phyloP scores from a whole-genome alignment of 2,329 filamentous ascomycete species.

The Fusarium brevicatenulatum region DNA sequence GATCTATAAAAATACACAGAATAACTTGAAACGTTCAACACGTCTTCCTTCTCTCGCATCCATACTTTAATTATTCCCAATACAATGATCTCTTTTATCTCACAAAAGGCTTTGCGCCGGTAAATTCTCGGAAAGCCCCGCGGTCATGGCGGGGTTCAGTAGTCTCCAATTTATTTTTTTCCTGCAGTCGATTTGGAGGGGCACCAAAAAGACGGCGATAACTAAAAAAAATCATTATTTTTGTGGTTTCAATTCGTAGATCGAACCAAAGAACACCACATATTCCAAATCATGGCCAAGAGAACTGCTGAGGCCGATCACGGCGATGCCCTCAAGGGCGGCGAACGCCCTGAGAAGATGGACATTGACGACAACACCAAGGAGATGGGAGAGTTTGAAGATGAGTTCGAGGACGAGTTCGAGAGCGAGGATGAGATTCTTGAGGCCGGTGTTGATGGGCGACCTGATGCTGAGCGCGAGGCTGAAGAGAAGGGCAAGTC shows the following conservation, averaged over 20 bases:
- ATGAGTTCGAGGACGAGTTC: constrained; percentile 93
- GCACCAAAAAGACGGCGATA: constrained; percentile 27
- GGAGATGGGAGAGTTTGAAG: constrained; percentile 86
- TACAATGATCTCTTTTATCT: background rate
- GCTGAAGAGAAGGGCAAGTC: constrained; percentile 76
- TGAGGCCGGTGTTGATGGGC: constrained; percentile 92
- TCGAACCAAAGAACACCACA: background rate
- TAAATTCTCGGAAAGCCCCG: constrained; percentile 31
- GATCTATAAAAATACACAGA: too few species aligned
- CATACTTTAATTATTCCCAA: background rate
- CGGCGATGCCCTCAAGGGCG: constrained; percentile 65
- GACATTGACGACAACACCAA: constrained; percentile 69
- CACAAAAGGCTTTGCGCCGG: constrained; percentile 18
- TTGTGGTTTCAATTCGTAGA: constrained; percentile 14
- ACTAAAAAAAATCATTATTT: constrained; percentile 35
- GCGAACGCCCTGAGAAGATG: constrained; percentile 70
- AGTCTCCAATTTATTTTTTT: constrained; percentile 35
- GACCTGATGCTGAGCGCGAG: constrained; percentile 91
- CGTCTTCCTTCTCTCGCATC: background rate
- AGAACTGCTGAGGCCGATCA: constrained; percentile 63
- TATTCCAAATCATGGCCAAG: constrained; percentile 64
- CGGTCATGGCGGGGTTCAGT: constrained; percentile 37
- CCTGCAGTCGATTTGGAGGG: constrained; percentile 28
- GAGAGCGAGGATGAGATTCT: constrained; percentile 91
- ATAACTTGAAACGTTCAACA: background rate